Evolutionary conservation across 441 rosid genomes (phyloP), one percentile per base, ranked within the genome.

Genomic region (Kokia cookei): DNA sequence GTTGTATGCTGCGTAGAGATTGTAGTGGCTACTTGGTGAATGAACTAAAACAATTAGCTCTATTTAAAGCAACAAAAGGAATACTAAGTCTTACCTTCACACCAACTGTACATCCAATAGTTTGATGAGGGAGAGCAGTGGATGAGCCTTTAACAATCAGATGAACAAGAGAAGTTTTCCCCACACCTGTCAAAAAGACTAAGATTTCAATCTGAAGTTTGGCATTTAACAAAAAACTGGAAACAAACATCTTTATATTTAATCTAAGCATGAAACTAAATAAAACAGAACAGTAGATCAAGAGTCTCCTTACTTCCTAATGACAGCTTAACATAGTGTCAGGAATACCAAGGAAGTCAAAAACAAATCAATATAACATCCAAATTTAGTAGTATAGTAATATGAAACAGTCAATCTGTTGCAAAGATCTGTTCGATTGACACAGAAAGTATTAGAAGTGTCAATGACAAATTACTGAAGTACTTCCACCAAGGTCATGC

Each of bases 161-260:
- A 86, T 96, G 90, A 78, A 90, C 97, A 69, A 96, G 91, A 80
- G 99, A 96, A 50, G 94, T 84, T 88, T 96, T 96, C 64, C 99
- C 98, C 27, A 96, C 99, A 79, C 99, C 99, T 90, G 75, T 14
- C 14, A 77, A 80, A 40, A 73, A 26, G 8, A 74, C 58, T 32
- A 24, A 75, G 58, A 60, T 76, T 47, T 32, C 19, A 76, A 77
- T 17, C 73, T 51, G 62, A 67, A 64, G 24, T 66, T 42, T 24
- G 29, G 51, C 65, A 73, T 48, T 65, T 19, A 64, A 70, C 57
- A 26, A 2, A 71, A 37, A 12, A 43, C 5, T 50, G 72, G 54
- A 24, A 69, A n/a, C 19, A 42, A 59, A 59, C 57, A 68, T 19
- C 10, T 58, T 22, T 47, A 68, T 53, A 2, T 26, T 10, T 37